A percentile compares a stretch with the other conserved stretches of the same genome.
Evolutionary conservation across 2,329 filamentous ascomycete genomes (phyloP).

Genomic region (Penicillium frequentans): DNA sequence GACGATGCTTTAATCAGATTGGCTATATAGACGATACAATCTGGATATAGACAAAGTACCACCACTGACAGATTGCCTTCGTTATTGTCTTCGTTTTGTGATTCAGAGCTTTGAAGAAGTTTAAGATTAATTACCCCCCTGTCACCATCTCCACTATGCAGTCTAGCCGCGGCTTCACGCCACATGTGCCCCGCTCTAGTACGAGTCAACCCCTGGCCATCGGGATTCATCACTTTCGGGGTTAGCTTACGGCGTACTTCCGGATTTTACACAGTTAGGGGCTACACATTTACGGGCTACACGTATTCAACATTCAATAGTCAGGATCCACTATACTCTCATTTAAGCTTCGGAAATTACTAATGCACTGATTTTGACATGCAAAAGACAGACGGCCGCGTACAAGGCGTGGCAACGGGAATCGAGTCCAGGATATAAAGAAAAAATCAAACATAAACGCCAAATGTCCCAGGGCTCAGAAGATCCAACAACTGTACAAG

Average conservation of each 20-base stretch:
- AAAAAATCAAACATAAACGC: slow-evolving; percentile 1
- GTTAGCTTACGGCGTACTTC: background rate
- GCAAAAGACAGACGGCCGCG: slow-evolving; percentile 5
- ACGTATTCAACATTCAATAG: background rate
- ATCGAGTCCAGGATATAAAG: slow-evolving; percentile 15
- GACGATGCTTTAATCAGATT: no score
- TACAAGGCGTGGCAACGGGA: slow-evolving; percentile 8
- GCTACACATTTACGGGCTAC: no score
- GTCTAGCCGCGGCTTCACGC: slow-evolving; percentile 16
- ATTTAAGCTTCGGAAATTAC: background rate
- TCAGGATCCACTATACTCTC: background rate
- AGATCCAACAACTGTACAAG: slow-evolving; percentile 11
- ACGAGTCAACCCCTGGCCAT: background rate
- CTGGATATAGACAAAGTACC: no score
- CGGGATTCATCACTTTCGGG: background rate
- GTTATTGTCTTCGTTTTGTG: no score
- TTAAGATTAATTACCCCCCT: background rate
- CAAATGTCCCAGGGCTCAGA: background rate
- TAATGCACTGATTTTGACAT: slow-evolving; percentile 14
- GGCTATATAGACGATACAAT: no score
- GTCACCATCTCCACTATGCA: background rate
- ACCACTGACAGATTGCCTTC: no score
- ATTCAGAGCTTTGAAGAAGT: background rate
- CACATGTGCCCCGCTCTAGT: background rate
- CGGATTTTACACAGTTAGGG: background rate